phyloP scores from a whole-genome alignment of 2,329 filamentous ascomycete genomes.

The Microsporum canis region DNA sequence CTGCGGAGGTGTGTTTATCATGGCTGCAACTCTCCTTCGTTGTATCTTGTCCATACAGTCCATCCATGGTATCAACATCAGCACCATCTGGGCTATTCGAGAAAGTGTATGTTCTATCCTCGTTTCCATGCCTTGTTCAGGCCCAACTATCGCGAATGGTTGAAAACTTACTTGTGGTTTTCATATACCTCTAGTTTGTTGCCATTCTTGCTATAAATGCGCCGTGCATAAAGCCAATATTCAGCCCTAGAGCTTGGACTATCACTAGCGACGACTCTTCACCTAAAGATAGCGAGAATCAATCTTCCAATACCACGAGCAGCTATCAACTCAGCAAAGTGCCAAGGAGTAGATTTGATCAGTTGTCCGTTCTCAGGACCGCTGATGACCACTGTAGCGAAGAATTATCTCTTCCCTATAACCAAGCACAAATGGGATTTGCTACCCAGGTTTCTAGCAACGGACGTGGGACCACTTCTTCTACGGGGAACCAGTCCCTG shows the following conservation, averaged over 20 bases:
- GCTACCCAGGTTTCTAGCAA: background rate
- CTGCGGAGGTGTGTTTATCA: conserved; percentile 37
- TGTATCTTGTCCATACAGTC: conserved; percentile 30
- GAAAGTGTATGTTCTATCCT: conserved; percentile 26
- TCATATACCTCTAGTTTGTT: conserved; percentile 25
- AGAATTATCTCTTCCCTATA: background rate
- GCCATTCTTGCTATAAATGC: conserved; percentile 36
- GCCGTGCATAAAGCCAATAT: conserved; percentile 34
- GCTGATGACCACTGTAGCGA: conserved; percentile 6
- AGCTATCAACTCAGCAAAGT: conserved; percentile 5
- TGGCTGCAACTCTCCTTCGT: conserved; percentile 34
- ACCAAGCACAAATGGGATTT: background rate
- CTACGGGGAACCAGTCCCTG: background rate
- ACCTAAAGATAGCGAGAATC: conserved; percentile 6
- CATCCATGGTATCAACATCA: conserved; percentile 29
- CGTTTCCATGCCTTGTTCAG: background rate
- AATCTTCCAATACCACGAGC: conserved; percentile 2
- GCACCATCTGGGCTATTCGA: conserved; percentile 36
- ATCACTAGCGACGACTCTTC: background rate
- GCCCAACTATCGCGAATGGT: background rate
- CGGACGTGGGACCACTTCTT: background rate
- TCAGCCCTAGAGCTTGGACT: conserved; percentile 14
- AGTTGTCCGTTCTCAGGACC: conserved; percentile 2
- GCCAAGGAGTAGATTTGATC: conserved; percentile 1
- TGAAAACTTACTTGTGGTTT: background rate